Evolutionary conservation across 2,329 filamentous ascomycete genomes (phyloP), one percentile per base, ranked within the genome.

Genomic region (Aspergillus tanneri): DNA sequence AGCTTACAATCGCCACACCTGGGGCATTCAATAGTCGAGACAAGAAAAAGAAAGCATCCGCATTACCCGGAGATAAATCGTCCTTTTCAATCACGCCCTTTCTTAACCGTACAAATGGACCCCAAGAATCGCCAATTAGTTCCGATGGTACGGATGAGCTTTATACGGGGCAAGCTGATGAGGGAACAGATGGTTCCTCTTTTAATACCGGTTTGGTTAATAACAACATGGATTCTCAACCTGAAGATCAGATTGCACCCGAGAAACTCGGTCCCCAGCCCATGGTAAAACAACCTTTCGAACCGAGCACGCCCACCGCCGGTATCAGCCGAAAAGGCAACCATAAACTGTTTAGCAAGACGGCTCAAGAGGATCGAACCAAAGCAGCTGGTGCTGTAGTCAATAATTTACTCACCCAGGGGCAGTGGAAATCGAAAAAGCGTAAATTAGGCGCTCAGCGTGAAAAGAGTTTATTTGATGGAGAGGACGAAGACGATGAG

Each of bases 51-150:
- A 67, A 74, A 22, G 80, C 83, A 16, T 79, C 81, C 28, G 78
- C 81, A 1, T 72, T 83, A 46, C 75, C 87, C 4, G 90, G 88
- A 23, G 89, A 95, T 63, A 96, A 96, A 69, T 96, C 91, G 0
- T 85, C 81, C 2, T 96, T 97, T 69, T 96, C 90, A 3, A 90
- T 96, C 55, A 97, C 92, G 0, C 92, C 92, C 0, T 96, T 95
- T 74, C 77, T 97, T 52, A 95, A 91, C 68, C 83, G 86, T 42
- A 85, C 82, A 21, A 83, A 78, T 52, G 85, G 76, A 54, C 72
- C 85, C 11, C 70, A 72, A 27, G 59, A 61, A 34, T 60, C 63
- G 10, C 58, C 57, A 24, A 53, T 42, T 25, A 63, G 61, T 30
- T 65, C 65, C 21, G 59, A 60, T 27, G 60, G 66, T 19, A 47